A percentile compares a stretch with the other conserved stretches of the same genome.
phyloP scores from a whole-genome alignment of 129 eudicot species.

The Apium graveolens region DNA sequence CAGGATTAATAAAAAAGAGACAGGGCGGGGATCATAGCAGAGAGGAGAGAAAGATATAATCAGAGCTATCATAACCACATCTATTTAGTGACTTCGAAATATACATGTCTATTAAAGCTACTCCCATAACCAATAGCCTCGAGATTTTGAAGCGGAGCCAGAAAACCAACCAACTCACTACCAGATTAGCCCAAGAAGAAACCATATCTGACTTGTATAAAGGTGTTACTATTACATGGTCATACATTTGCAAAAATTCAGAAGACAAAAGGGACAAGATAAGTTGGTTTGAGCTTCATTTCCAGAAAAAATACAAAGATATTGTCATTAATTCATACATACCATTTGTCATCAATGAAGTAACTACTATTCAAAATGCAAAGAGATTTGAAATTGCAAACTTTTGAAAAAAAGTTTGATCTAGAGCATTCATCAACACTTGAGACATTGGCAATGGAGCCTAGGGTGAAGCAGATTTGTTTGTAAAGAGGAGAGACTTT shows the following conservation, averaged over 20 bases:
- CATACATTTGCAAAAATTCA: background rate
- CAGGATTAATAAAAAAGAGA: too few relatives aligned
- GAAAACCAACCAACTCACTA: background rate
- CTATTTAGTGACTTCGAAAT: background rate
- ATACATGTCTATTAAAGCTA: background rate
- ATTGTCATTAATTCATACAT: constrained; percentile 21
- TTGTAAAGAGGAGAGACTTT: constrained; percentile 3
- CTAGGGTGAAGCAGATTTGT: background rate
- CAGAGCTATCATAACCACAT: too few relatives aligned
- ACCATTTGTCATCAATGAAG: constrained; percentile 16
- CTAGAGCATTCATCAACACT: constrained; percentile 4
- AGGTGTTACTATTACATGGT: background rate
- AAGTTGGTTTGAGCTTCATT: constrained; percentile 21
- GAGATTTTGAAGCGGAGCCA: background rate
- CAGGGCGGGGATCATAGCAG: too few relatives aligned
- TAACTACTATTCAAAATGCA: constrained; percentile 12
- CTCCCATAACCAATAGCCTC: background rate
- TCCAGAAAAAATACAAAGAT: constrained; percentile 24
- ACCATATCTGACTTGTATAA: background rate
- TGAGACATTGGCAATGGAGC: constrained; percentile 3
- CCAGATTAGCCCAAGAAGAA: background rate
- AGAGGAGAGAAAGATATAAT: too few relatives aligned
- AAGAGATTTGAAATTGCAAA: constrained; percentile 25
- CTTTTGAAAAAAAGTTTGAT: background rate
- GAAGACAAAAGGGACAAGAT: background rate